Base-by-base conservation (phyloP, 1,284 basidiomycete species). In the Heimioporus punctisporus region DNA sequence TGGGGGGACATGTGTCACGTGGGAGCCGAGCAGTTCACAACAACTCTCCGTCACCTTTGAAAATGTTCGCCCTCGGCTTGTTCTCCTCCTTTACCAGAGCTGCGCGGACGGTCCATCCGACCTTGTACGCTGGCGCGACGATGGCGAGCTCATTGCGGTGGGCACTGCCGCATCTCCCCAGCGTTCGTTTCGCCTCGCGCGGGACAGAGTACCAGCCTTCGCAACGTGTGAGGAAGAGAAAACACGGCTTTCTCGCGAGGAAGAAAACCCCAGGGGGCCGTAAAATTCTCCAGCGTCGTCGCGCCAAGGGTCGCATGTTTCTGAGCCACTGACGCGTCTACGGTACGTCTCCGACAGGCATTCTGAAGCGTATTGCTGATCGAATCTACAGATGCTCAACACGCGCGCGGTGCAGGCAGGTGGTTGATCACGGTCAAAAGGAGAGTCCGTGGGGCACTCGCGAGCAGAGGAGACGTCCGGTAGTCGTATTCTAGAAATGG, bases 261-360 rank as follows among this genome's bases (percentile, higher is more conserved):
- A 74, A 70, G 51, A 72, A 58, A 45, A 74, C 63, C 0, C 59
- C 61, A 17, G 30, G 65, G 19, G 69, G 69, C 19, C 71, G 72
- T 31, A 70, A 51, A 17, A 43, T 73, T 30, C 61, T 80, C 25
- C 74, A 64, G 15, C 72, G 78, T 48, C 71, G 78, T 51, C 71
- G 61, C 48, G 66, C 65, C 23, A 80, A 72, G 65, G 74, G 75
- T 12, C 70, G 78, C 27, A 60, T 65, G 57, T 77, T 66, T 64
- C 60, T 79, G 39, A 72, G 73, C 28, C 78, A 79, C 60, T 79
- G 59, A 70, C 24, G 4, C 7, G 4, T 40, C 53, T 27, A 44
- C 19, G 50, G 64, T 66, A 56, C 27, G 64, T 56, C 37, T 46
- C 24, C 28, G 10, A 53, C 31, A 31, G 10, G 14, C n/a, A 19